Evolutionary conservation across 2,329 filamentous ascomycete species (phyloP).

Genomic region (Westerdykella ornata): DNA sequence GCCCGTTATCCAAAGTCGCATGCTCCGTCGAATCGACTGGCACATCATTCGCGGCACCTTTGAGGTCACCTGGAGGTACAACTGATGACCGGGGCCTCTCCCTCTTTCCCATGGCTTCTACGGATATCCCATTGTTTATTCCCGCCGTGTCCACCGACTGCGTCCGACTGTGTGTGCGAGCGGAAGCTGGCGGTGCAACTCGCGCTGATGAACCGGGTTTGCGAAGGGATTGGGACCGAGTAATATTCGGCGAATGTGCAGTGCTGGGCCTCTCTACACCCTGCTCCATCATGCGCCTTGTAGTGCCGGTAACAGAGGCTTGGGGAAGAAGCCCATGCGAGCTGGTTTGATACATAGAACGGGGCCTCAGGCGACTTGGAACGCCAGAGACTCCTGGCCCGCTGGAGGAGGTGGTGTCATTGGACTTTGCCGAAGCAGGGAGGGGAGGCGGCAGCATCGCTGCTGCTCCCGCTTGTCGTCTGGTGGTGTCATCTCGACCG

Average conservation of each 20-base stretch:
- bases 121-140: constrained; percentile 10
- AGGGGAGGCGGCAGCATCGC: not conserved
- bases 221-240: constrained; percentile 27
- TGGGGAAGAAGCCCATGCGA: not conserved
- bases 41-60: constrained; percentile 6
- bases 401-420: not conserved
- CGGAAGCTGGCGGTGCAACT: constrained; percentile 3
- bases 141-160: constrained; percentile 21
- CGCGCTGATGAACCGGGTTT: constrained; percentile 18
- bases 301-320: too few species aligned
- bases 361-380: constrained; percentile 21
- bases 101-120: constrained; percentile 8
- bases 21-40: constrained; percentile 8
- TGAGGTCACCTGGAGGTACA: constrained; percentile 7
- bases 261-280: constrained; percentile 16
- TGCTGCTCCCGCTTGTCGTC: not conserved
- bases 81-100: constrained; percentile 25
- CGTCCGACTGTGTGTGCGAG: constrained; percentile 19
- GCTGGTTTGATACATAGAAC: constrained; percentile 26
- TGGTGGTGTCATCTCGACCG: not conserved
- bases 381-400: not conserved
- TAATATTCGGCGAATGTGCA: constrained; percentile 13
- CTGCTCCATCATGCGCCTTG: too few species aligned
- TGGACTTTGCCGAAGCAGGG: not conserved
- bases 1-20: constrained; percentile 14